phyloP scores from a whole-genome alignment of 805 yeast species.

The Cyberlindnera samutprakarnensis region DNA sequence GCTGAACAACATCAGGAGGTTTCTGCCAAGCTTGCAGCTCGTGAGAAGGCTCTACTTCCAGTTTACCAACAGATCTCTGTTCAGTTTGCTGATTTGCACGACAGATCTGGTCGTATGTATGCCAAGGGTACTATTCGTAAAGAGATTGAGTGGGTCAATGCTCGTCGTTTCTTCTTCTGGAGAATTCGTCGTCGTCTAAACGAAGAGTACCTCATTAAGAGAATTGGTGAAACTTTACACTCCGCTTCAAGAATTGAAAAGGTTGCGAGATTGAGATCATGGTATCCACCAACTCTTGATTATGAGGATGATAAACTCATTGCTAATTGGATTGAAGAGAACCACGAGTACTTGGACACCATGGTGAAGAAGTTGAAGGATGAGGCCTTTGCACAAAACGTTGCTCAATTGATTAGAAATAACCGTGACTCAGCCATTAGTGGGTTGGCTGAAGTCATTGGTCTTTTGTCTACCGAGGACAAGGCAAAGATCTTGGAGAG shows the following conservation, averaged over 20 bases:
- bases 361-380: slow-evolving; percentile 55
- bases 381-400: slow-evolving; percentile 57
- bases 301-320: slow-evolving; percentile 69
- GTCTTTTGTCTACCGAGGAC: slow-evolving; percentile 46
- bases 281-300: slow-evolving; percentile 70
- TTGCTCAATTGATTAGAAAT: slow-evolving; percentile 51
- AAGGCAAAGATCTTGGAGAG: slow-evolving; percentile 35
- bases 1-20: slow-evolving; percentile 61
- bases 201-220: slow-evolving; percentile 80
- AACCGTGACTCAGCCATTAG: slow-evolving; percentile 46
- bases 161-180: slow-evolving; percentile 99
- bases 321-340: slow-evolving; percentile 79
- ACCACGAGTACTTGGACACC: slow-evolving; percentile 55
- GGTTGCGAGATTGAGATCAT: slow-evolving; percentile 78
- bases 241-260: slow-evolving; percentile 66
- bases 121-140: slow-evolving; percentile 87
- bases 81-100: slow-evolving; percentile 97
- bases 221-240: slow-evolving; percentile 58
- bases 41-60: slow-evolving; percentile 79
- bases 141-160: slow-evolving; percentile 76
- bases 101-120: slow-evolving; percentile 94
- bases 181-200: slow-evolving; percentile 91
- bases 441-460: slow-evolving; percentile 48
- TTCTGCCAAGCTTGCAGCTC: slow-evolving; percentile 58
- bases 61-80: slow-evolving; percentile 87